Evolutionary conservation across 805 yeast species (phyloP), one percentile per base, ranked within the genome.

Genomic region (Dipodascopsis tothii): DNA sequence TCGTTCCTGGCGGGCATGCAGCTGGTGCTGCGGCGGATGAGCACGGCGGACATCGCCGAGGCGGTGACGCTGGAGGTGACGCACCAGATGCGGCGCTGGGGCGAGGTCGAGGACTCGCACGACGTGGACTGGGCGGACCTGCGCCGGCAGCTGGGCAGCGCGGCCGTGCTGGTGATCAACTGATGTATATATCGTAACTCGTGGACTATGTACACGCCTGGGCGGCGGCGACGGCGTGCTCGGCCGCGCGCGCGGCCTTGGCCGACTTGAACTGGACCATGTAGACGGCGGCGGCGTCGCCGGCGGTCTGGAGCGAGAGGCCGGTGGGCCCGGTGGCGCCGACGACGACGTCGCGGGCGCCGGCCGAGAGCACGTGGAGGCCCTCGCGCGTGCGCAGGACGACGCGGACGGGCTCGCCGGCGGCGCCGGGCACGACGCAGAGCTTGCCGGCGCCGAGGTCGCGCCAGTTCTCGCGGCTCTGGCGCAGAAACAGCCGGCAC

Each of bases 51-150:
- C 42, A 72, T 90, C 33, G 81, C 88, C 1, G 77, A 77, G 56
- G 74, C 82, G 45, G 87, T 87, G 6, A 80, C 82, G 44, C 69
- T 92, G 56, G 99, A 92, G 60, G 80, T 80, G 11, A 78, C 81
- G 27, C 76, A 75, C 64, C 99, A 92, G 65, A 84, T 94, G 28
- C 78, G 77, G 19, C 74, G 80, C 58, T 92, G 98, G 98, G 98
- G 98, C 25, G 96, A 90, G 64, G 97, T 90, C 20, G 97, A 92
- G 66, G 98, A 92, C 59, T 86, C 97, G 2, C 98, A 92, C 60
- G 98, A 92, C 62, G 96, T 92, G n/a, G 94, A 85, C 57, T 81
- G 82, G 62, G 94, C 80, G 33, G 96, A 92, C 56, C 72, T 94
- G 56, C 71, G 85, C 57, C 78, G 96, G 63, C 78, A 80, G 57